Conservation (phyloP, 306 rosid genomes). For the Inga oerstediana region DNA sequence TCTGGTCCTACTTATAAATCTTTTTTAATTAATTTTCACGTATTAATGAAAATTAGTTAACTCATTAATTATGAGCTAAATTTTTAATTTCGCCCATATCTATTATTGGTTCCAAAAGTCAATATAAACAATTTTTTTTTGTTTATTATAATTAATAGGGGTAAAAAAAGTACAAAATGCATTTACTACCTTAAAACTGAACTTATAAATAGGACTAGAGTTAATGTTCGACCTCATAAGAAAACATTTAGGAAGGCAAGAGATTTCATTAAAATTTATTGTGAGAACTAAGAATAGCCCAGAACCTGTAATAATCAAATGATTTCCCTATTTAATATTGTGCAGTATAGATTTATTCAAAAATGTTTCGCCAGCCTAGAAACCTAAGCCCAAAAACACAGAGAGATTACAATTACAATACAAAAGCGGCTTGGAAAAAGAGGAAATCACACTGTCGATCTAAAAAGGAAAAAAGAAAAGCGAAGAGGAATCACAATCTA, state of each 20-base stretch:
- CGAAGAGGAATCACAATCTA: slow-evolving; percentile 3
- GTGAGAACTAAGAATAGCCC: not conserved
- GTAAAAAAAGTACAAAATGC: too few relatives aligned
- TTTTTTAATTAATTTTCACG: too few relatives aligned
- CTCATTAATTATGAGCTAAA: too few relatives aligned
- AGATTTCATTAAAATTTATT: slow-evolving; percentile 4
- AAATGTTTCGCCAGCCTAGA: slow-evolving; percentile 3
- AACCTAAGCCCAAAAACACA: not conserved
- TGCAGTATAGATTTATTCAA: not conserved
- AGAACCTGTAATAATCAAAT: slow-evolving; percentile 4
- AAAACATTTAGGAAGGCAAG: not conserved
- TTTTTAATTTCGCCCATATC: too few relatives aligned
- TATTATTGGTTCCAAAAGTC: too few relatives aligned
- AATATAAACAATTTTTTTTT: too few relatives aligned
- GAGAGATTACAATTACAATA: slow-evolving; percentile 29
- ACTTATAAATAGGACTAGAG: too few relatives aligned
- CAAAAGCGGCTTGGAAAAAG: slow-evolving; percentile 15
- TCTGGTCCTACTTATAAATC: too few relatives aligned
- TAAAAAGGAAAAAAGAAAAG: not conserved
- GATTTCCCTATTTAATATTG: not conserved
- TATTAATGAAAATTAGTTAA: too few relatives aligned
- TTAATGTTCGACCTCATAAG: not conserved
- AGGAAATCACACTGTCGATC: not conserved
- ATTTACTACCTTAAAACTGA: too few relatives aligned
- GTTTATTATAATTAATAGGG: too few relatives aligned